Evolutionary conservation across 805 yeast species (phyloP).

Genomic region (Isabelozyma rhagii): DNA sequence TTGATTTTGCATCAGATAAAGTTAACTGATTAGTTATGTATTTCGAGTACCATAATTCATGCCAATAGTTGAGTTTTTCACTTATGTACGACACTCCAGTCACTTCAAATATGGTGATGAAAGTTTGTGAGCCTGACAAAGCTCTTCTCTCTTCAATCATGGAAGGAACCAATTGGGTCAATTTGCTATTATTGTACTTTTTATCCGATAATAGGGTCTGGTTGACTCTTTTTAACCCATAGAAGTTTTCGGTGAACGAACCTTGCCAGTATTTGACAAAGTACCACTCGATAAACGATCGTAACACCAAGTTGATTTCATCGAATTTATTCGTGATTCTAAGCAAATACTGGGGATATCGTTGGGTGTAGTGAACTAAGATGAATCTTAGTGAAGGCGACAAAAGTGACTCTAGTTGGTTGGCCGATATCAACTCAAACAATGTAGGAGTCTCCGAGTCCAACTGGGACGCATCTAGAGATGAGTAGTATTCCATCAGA

Average conservation of each 20-base stretch:
- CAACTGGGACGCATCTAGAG: slow-evolving; percentile 71
- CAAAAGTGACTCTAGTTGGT: slow-evolving; percentile 70
- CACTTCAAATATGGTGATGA: slow-evolving; percentile 53
- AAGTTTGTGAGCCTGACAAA: slow-evolving; percentile 51
- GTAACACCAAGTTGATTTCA: slow-evolving; percentile 60
- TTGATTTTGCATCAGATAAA: slow-evolving; percentile 13
- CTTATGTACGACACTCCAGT: slow-evolving; percentile 66
- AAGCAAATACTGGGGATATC: slow-evolving; percentile 69
- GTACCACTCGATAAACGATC: slow-evolving; percentile 68
- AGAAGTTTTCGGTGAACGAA: slow-evolving; percentile 86
- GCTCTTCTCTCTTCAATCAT: slow-evolving; percentile 50
- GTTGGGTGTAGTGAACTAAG: slow-evolving; percentile 74
- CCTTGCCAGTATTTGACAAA: slow-evolving; percentile 75
- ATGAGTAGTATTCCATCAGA: slow-evolving; percentile 76
- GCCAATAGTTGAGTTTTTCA: slow-evolving; percentile 63
- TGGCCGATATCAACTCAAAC: slow-evolving; percentile 81
- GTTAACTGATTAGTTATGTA: slow-evolving; percentile 47
- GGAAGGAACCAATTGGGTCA: slow-evolving; percentile 36
- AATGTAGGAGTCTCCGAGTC: slow-evolving; percentile 80
- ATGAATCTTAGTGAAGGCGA: slow-evolving; percentile 82
- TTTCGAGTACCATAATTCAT: slow-evolving; percentile 62
- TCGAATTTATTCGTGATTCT: slow-evolving; percentile 67
- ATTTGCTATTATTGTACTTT: slow-evolving; percentile 26
- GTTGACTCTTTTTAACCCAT: slow-evolving; percentile 73
- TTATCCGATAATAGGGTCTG: slow-evolving; percentile 29